These are phyloP conservation scores for Amauroascus verrucosus DNA, from an alignment of 2,329 filamentous ascomycete genomes.

Conservation along the genomic window DNA sequence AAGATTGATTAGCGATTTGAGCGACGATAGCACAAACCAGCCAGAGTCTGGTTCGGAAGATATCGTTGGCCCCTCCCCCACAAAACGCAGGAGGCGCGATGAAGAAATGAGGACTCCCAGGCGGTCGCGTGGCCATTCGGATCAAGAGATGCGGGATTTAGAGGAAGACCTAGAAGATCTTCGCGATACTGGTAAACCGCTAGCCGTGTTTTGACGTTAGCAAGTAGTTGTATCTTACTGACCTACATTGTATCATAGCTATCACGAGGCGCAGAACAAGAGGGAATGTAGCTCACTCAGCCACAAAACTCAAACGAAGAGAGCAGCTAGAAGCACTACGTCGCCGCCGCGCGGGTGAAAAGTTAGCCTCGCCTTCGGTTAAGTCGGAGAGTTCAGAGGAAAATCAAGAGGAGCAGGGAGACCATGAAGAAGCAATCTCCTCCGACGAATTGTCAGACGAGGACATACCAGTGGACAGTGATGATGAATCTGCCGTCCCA, in stretches of 20 bases:
- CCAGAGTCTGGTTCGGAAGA: slow-evolving; percentile 24
- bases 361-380: slow-evolving; percentile 10
- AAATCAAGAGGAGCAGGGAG: slow-evolving; percentile 3
- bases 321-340: slow-evolving; percentile 36
- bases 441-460: slow-evolving; percentile 8
- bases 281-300: slow-evolving; percentile 31
- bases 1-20: slow-evolving; percentile 22
- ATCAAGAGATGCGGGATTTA: slow-evolving; percentile 34
- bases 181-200: slow-evolving; percentile 33
- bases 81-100: slow-evolving; percentile 21
- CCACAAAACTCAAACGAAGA: slow-evolving; percentile 30
- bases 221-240: too few relatives aligned
- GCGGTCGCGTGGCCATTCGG: slow-evolving; percentile 11
- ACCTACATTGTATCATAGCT: slow-evolving; percentile 20
- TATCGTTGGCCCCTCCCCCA: slow-evolving; percentile 22
- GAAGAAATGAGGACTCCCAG: slow-evolving; percentile 8
- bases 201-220: too few relatives aligned
- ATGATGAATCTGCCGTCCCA: slow-evolving; percentile 23
- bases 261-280: slow-evolving; percentile 34
- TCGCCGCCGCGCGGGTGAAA: slow-evolving; percentile 35
- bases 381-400: slow-evolving; percentile 20
- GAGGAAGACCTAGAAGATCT: slow-evolving; percentile 39
- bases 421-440: not conserved
- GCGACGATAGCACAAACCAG: slow-evolving; percentile 23
- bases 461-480: slow-evolving; percentile 22